phyloP scores from a whole-genome alignment of 73 alveolate genomes.

The Effrenium voratum region DNA sequence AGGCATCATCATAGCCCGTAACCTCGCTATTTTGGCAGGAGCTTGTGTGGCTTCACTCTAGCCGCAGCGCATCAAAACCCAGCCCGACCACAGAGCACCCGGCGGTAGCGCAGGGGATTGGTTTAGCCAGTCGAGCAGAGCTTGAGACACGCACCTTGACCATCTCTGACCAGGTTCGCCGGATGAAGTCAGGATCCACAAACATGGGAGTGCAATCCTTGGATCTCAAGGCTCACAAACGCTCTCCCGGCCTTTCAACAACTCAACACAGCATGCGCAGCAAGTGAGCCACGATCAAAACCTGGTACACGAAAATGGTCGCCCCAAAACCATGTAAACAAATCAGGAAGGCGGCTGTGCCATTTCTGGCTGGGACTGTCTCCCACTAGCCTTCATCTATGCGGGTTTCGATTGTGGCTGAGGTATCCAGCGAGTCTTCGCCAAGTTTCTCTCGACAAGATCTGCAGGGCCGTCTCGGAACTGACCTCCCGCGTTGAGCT shows the following conservation, averaged over 20 bases:
- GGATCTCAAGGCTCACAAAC: too few species aligned
- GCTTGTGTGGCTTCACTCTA: neutral
- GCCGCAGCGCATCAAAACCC: neutral
- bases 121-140: neutral
- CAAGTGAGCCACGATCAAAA: neutral
- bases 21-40: neutral
- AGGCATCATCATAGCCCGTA: conserved; percentile 46
- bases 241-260: too few species aligned
- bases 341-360: neutral
- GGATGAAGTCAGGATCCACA: conserved; percentile 76
- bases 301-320: neutral
- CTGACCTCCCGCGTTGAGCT: neutral
- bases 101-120: neutral
- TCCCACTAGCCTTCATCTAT: too few species aligned
- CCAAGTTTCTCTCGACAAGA: conserved; percentile 25
- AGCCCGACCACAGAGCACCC: neutral
- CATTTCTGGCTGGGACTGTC: too few species aligned
- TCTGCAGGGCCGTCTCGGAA: conserved; percentile 25
- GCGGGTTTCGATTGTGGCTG: too few species aligned
- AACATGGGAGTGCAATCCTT: conserved; percentile 82
- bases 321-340: neutral
- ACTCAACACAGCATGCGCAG: too few species aligned
- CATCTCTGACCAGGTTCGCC: conserved; percentile 87
- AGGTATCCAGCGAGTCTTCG: too few species aligned
- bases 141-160: conserved; percentile 14